phyloP scores from a whole-genome alignment of 2,329 filamentous ascomycete species.

The Neonectria punicea region DNA sequence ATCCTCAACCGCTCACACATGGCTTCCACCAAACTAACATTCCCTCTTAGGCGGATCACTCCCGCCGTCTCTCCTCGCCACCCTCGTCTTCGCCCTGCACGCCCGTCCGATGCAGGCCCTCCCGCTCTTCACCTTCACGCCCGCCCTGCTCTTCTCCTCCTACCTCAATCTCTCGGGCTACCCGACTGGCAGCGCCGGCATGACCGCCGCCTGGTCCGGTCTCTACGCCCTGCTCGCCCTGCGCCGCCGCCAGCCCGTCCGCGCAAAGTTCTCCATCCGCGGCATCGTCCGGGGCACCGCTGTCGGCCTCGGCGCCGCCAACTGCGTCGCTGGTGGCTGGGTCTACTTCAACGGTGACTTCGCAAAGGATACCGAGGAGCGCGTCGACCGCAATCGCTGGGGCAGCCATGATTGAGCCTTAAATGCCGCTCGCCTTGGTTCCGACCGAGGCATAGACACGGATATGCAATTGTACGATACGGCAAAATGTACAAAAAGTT shows the following conservation, averaged over 20 bases:
- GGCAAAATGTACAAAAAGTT: background rate
- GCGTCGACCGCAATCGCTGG: slow-evolving; percentile 64
- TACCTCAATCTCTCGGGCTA: slow-evolving; percentile 71
- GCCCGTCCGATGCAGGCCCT: slow-evolving; percentile 62
- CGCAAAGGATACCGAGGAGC: slow-evolving; percentile 59
- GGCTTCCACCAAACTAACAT: background rate
- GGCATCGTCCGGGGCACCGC: slow-evolving; percentile 63
- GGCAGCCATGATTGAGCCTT: slow-evolving; percentile 41
- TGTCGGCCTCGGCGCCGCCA: slow-evolving; percentile 60
- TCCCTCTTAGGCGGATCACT: slow-evolving; percentile 60
- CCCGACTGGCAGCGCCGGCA: slow-evolving; percentile 65
- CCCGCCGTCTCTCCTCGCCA: slow-evolving; percentile 65
- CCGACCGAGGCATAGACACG: background rate
- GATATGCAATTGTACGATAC: background rate
- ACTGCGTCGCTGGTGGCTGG: slow-evolving; percentile 61
- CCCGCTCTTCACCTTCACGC: slow-evolving; percentile 63
- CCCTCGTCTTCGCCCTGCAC: slow-evolving; percentile 66
- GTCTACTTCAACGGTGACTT: slow-evolving; percentile 64
- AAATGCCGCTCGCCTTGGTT: background rate
- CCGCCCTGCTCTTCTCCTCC: slow-evolving; percentile 64
- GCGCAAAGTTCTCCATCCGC: slow-evolving; percentile 57
- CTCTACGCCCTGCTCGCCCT: slow-evolving; percentile 67
- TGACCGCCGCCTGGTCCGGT: slow-evolving; percentile 66
- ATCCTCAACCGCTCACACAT: background rate
- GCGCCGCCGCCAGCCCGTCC: slow-evolving; percentile 55